Conservation (phyloP, 116 monocot species). For the Trichopus zeylanicus region DNA sequence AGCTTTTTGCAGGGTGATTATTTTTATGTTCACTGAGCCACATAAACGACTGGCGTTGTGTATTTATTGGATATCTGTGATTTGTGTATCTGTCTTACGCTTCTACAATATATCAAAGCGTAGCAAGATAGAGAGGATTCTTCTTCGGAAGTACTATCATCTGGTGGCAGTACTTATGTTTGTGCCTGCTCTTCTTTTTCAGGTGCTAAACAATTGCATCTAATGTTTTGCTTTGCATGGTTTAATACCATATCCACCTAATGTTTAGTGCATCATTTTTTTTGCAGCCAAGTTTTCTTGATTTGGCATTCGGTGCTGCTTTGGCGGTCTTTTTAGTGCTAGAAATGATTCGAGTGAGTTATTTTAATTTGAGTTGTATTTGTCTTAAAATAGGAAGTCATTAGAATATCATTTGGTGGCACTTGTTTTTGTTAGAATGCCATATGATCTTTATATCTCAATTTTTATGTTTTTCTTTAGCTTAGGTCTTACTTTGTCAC, state of each 20-base stretch:
- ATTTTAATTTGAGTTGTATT: neutral
- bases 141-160: conserved; percentile 98
- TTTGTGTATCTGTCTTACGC: conserved; percentile 61
- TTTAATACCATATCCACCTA: neutral
- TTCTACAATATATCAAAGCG: conserved; percentile 93
- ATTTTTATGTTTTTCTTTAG: too few relatives aligned
- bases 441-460: too few relatives aligned
- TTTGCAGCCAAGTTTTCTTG: conserved; percentile 82
- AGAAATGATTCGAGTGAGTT: conserved; percentile 89
- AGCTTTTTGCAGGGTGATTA: conserved; percentile 59
- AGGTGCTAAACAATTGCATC: conserved; percentile 32
- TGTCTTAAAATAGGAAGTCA: neutral
- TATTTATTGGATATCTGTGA: conserved; percentile 72
- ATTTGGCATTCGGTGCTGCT: conserved; percentile 96
- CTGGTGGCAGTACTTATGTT: conserved; percentile 94
- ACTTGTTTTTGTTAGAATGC: neutral
- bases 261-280: conserved; percentile 1
- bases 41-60: conserved; percentile 57
- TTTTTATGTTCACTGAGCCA: conserved; percentile 66
- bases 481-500: too few relatives aligned
- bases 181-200: conserved; percentile 75
- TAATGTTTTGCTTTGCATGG: conserved; percentile 1
- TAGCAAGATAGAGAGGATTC: conserved; percentile 91
- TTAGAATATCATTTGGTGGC: neutral
- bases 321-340: conserved; percentile 74